Evolutionary conservation across 1,139 yeast genomes (phyloP), one percentile per base, ranked within the genome.

Genomic region (Hyphopichia burtonii): DNA sequence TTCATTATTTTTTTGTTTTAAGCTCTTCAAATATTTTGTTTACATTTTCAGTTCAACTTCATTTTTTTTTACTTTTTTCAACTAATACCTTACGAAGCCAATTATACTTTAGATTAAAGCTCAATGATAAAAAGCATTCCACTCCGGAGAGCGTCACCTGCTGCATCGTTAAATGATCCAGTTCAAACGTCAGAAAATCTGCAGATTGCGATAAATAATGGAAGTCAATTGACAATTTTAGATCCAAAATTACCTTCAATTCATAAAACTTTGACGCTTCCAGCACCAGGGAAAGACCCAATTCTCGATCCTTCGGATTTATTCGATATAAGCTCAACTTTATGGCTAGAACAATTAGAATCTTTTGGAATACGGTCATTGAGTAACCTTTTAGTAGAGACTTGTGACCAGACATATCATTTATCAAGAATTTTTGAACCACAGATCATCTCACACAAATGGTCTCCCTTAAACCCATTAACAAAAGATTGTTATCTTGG

Each of bases 1-100:
- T 79, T 80, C 86, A 81, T 58, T 67, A 68, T 64, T 63, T 71
- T 71, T 72, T 61, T 50, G 15, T 18, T n/a, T n/a, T n/a, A n/a
- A 4, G n/a, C 12, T 25, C 16, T 30, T 28, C 17, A 8, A 14
- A 20, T 3, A 12, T 4, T 19, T 33, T 33, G 25, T 33, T 33
- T 20, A 5, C 10, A 19, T 33, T 31, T 18, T 25, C 28, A 25
- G 12, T 7, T 7, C 7, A 9, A 9, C 28, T 10, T 17, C 5
- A 4, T 31, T 18, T 17, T 31, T 17, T 30, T 30, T 30, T 5
- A 5, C 18, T 14, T n/a, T n/a, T 14, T 15, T 30, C 31, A 27
- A 7, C 4, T 4, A 7, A 5, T 5, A n/a, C 31, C 15, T 5
- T 11, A 11, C 12, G n/a, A 10, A 9, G 12, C 4, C 31, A 27